Percentiles rank a stretch among this genome's conserved stretches.
Evolutionary conservation across 2,329 filamentous ascomycete species (phyloP).

Genomic region (Bipolaris cookei): DNA sequence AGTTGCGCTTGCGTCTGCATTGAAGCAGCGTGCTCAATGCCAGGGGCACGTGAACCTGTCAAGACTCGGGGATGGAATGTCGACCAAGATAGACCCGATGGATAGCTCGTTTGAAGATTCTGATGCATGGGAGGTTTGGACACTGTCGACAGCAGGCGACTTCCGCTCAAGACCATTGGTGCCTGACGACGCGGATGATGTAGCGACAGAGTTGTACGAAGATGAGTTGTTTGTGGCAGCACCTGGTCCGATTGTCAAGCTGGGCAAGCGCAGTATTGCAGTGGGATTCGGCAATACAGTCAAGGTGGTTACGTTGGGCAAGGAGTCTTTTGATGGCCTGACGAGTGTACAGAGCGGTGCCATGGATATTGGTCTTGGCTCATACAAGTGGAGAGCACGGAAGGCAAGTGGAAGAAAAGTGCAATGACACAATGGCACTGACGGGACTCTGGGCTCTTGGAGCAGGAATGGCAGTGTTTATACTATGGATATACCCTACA

Average conservation of each 20-base stretch:
- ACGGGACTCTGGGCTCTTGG: slow-evolving; percentile 3
- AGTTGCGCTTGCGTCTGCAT: slow-evolving; percentile 27
- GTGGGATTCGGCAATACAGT: slow-evolving; percentile 75
- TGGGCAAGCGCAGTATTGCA: slow-evolving; percentile 70
- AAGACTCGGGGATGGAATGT: slow-evolving; percentile 10
- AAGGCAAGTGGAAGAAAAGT: slow-evolving; percentile 22
- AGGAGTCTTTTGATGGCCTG: slow-evolving; percentile 64
- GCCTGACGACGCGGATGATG: slow-evolving; percentile 24
- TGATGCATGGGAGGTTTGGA: slow-evolving; percentile 62
- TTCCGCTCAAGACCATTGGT: slow-evolving; percentile 51
- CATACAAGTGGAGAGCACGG: slow-evolving; percentile 20
- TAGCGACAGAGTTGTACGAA: slow-evolving; percentile 18
- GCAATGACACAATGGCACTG: slow-evolving; percentile 15
- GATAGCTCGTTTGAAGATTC: slow-evolving; percentile 22
- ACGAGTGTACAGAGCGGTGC: slow-evolving; percentile 14
- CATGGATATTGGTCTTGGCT: slow-evolving; percentile 19
- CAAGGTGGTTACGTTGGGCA: slow-evolving; percentile 72
- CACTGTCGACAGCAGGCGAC: slow-evolving; percentile 56
- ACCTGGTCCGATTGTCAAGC: slow-evolving; percentile 67
- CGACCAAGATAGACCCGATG: slow-evolving; percentile 9
- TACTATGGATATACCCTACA: slow-evolving; percentile 17
- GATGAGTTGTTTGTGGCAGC: slow-evolving; percentile 68
- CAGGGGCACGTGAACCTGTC: slow-evolving; percentile 17
- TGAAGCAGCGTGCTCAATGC: slow-evolving; percentile 38
- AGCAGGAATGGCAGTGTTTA: slow-evolving; percentile 3